These are phyloP conservation scores for Lactuca sativa DNA, from an alignment of 129 eudicot species.

Conservation along the genomic window DNA sequence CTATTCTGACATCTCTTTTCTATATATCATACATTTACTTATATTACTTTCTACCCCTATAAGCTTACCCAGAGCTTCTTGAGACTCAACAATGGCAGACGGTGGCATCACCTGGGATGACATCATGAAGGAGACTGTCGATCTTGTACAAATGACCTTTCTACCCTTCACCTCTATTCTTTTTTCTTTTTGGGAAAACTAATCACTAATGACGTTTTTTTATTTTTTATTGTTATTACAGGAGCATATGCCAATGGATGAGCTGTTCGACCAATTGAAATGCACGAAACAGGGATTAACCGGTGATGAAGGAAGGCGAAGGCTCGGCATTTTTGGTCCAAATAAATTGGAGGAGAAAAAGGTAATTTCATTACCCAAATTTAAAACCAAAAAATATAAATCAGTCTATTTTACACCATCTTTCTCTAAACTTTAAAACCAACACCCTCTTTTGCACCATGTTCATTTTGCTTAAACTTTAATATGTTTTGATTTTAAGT, in stretches of 20 bases:
- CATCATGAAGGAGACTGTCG: constrained; percentile 63
- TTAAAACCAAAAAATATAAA: too few species aligned
- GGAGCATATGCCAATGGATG: constrained; percentile 73
- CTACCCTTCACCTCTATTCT: neutral
- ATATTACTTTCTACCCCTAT: constrained; percentile 3
- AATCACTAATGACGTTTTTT: neutral
- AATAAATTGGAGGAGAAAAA: constrained; percentile 88
- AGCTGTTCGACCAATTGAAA: constrained; percentile 57
- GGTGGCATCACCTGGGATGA: constrained; percentile 48
- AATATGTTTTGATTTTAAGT: too few species aligned
- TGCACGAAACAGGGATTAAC: constrained; percentile 60
- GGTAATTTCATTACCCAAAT: constrained; percentile 22
- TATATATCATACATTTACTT: neutral
- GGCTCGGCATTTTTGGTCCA: constrained; percentile 71
- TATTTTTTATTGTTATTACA: constrained; percentile 23
- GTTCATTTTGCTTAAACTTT: too few species aligned
- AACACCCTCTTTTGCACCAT: too few species aligned
- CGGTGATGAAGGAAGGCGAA: constrained; percentile 52
- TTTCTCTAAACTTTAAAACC: too few species aligned
- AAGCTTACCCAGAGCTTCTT: constrained; percentile 3
- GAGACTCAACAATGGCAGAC: constrained; percentile 34
- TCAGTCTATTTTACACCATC: too few species aligned
- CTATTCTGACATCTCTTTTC: constrained; percentile 20
- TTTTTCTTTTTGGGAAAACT: too few species aligned
- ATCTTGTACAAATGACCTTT: constrained; percentile 45